phyloP scores from a whole-genome alignment of 2,329 filamentous ascomycete species.

The Penicillium sclerotiorum region DNA sequence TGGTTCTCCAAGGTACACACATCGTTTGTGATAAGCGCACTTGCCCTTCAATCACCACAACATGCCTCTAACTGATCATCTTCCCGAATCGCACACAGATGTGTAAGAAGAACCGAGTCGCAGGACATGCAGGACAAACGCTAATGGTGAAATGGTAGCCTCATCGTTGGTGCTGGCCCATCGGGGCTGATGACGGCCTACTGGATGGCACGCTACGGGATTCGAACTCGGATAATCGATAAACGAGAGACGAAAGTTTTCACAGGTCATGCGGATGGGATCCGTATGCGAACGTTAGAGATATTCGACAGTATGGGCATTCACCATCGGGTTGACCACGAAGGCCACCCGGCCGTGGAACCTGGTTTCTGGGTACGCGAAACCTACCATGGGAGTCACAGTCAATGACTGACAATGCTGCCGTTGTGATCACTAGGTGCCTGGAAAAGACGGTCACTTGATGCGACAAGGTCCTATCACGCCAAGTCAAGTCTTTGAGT shows the following conservation, averaged over 20 bases:
- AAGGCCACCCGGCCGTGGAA: conserved; percentile 70
- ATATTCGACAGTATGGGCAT: conserved; percentile 73
- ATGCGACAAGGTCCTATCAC: conserved; percentile 65
- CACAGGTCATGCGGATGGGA: conserved; percentile 30
- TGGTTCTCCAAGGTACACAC: no score
- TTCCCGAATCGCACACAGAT: no score
- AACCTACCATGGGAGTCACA: background rate
- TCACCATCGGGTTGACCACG: conserved; percentile 64
- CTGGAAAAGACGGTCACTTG: conserved; percentile 58
- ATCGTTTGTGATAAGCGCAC: no score
- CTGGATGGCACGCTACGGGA: conserved; percentile 53
- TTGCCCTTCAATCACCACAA: no score
- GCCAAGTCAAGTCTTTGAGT: conserved; percentile 59
- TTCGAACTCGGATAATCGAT: conserved; percentile 54
- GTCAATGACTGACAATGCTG: background rate
- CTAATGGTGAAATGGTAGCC: no score
- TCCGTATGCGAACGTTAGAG: conserved; percentile 27
- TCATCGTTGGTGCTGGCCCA: conserved; percentile 61
- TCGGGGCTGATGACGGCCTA: conserved; percentile 53
- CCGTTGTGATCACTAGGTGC: conserved; percentile 10
- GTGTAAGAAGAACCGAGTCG: no score
- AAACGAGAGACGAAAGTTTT: conserved; percentile 44
- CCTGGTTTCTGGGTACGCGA: conserved; percentile 52
- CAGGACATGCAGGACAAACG: no score
- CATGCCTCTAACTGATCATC: no score